Base-by-base conservation (phyloP, 305 asterid species). In the Fraxinus greggii region DNA sequence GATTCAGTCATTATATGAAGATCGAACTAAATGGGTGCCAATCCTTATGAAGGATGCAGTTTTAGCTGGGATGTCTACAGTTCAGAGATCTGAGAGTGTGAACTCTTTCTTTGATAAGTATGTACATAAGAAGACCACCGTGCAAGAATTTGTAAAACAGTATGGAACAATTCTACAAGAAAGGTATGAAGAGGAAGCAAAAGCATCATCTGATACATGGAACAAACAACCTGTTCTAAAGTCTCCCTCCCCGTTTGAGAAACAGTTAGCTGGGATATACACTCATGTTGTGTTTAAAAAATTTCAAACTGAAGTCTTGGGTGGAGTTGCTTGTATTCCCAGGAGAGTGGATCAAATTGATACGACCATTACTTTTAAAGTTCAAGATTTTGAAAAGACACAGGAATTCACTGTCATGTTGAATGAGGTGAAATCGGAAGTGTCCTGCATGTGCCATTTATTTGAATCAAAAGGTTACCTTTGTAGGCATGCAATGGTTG, bases 191-290 rank as follows among this genome's bases (percentile, higher is more conserved):
- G 99, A 97, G 84, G 99, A 93, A 86, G 96, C 97, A 7, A 95
- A 92, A 89, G 97, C 97, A 79, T 89, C 92, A 82, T 93, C 89
- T 69, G 98, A 95, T 85, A 95, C 96, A 36, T 95, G 92, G 94
- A 92, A 91, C 85, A 95, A 90, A 80, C 98, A 87, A 88, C 98
- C 97, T 15, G 89, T 93, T 69, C 86, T 97, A 87, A 95, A 88
- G 85, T 97, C 99, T 73, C 99, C 98, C 8, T 97, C 99, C 19
- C 99, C 99, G 54, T 97, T 93, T 80, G 99, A 95, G 93, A 97
- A 95, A 88, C 95, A 94, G 8, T 84, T 93, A 74, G 91, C 98
- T 21, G 90, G 88, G 74, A 78, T 91, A 35, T 97, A 93, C 84
- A 92, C 98, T 19, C 89, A 91, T 85, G 89, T 95, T 10, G 91